Conservation (phyloP, 225 moss, liverwort and hornwort species). For the Anthoceros angustus region DNA sequence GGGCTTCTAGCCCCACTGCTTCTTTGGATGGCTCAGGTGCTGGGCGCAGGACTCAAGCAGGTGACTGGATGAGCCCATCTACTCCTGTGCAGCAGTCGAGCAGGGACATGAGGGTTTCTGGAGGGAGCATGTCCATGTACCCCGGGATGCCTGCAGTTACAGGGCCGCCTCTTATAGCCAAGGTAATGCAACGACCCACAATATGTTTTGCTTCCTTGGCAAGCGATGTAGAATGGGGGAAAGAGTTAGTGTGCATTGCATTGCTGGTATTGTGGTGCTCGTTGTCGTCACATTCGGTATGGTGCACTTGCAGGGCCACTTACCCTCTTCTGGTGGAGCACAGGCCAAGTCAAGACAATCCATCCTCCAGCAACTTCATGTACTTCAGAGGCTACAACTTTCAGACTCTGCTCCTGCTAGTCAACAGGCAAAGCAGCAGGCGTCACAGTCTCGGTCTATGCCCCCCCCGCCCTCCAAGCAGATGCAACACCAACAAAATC, state of each 20-base stretch:
- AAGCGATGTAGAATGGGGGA: too few species aligned
- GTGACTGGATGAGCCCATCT: not conserved
- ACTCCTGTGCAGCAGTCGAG: not conserved
- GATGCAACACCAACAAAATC: not conserved
- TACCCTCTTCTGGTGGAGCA: not conserved
- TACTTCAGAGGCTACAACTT: not conserved
- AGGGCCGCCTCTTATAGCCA: not conserved
- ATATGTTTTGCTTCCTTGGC: not conserved
- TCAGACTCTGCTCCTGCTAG: constrained; percentile 3
- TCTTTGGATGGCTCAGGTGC: not conserved
- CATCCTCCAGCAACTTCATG: not conserved
- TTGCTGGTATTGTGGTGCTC: not conserved
- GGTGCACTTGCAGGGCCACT: not conserved
- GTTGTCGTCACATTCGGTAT: not conserved
- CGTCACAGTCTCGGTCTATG: not conserved
- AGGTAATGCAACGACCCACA: not conserved
- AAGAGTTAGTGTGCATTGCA: not conserved
- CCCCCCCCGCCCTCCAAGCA: not conserved
- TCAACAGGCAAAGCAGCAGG: not conserved
- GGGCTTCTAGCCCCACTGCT: not conserved
- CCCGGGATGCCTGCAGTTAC: not conserved
- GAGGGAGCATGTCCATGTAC: constrained; percentile 2
- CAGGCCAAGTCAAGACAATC: not conserved
- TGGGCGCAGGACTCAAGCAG: not conserved
- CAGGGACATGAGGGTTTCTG: not conserved